Percentiles rank a stretch among this genome's conserved stretches.
phyloP scores from a whole-genome alignment of 352 stramenopile species.

The Phytopythium ostracodes region DNA sequence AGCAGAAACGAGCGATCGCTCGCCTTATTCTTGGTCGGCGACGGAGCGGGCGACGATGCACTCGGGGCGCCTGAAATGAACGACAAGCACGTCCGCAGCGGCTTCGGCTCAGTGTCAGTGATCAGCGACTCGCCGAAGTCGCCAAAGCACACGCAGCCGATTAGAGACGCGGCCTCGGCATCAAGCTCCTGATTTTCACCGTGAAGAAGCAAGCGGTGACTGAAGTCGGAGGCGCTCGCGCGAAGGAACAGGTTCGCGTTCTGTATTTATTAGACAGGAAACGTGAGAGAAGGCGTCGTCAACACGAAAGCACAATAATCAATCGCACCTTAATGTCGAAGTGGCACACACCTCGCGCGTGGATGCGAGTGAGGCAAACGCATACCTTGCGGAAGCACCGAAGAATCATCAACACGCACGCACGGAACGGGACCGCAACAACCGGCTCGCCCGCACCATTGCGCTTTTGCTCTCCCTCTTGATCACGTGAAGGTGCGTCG shows the following conservation, averaged over 20 bases:
- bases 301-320: not conserved
- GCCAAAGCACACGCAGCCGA: conserved; percentile 41
- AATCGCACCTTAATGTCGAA: conserved; percentile 65
- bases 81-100: conserved; percentile 16
- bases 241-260: conserved; percentile 66
- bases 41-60: not conserved
- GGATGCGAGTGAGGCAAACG: conserved; percentile 30
- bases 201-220: conserved; percentile 22
- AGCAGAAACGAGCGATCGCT: conserved; percentile 10
- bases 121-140: conserved; percentile 72
- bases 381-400: conserved; percentile 37
- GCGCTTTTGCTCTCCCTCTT: not conserved
- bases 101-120: conserved; percentile 11
- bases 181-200: conserved; percentile 17
- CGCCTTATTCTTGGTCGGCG: conserved; percentile 1
- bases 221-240: conserved; percentile 25
- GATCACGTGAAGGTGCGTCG: no score
- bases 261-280: conserved; percentile 11
- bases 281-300: not conserved
- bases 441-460: conserved; percentile 6
- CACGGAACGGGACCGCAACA: conserved; percentile 30
- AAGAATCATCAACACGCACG: conserved; percentile 36
- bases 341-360: conserved; percentile 41
- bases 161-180: conserved; percentile 9
- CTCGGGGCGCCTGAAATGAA: conserved; percentile 7